Base-by-base conservation (phyloP, 345 rosid species). In the Eucalyptus pumila region DNA sequence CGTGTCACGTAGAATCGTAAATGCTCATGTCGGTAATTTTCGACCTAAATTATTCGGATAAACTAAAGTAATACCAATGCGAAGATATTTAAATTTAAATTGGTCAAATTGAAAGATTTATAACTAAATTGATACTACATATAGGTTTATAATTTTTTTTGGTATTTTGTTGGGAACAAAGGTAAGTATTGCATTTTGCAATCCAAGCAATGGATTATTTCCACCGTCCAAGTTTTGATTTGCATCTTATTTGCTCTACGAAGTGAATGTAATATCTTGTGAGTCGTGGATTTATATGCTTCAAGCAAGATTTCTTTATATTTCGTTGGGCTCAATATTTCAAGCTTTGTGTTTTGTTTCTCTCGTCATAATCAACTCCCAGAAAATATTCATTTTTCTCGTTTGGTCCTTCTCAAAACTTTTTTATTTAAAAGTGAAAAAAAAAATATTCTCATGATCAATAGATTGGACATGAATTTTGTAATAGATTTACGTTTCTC, bases 1-100 rank as follows among this genome's bases (percentile, higher is more conserved):
- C 5, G 1, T 52, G 10, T 0, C 5, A 52, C 2, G 0, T 52
- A 52, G 2, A 0, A 8, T 0, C 10, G 0, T 52, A 0, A 52
- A 52, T 52, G 1, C 24, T 0, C 2, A 7, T 52, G 9, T 17
- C 1, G 5, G 10, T 52, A 52, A 52, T 52, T 52, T 52, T 0
- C 0, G 0, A 19, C 10, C 0, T 7, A 52, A 52, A 52, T 52
- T 19, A 52, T 0, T 19, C 0, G 9, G 2, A 52, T 52, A 0
- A 8, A 52, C 0, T 52, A 0, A 52, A 52, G 56, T 52, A 52
- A 1, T 8, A 52, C 10, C 1, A 52, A 52, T 52, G 56, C 0
- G 0, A 52, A 52, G 8, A 52, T 52, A 52, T 52, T 52, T 52
- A 52, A 52, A 0, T 0, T 19, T 52, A 52, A 52, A 52, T 19